These are phyloP conservation scores for Psilocybe azurescens DNA, from an alignment of 768 basidiomycete species.

Conservation along the genomic window DNA sequence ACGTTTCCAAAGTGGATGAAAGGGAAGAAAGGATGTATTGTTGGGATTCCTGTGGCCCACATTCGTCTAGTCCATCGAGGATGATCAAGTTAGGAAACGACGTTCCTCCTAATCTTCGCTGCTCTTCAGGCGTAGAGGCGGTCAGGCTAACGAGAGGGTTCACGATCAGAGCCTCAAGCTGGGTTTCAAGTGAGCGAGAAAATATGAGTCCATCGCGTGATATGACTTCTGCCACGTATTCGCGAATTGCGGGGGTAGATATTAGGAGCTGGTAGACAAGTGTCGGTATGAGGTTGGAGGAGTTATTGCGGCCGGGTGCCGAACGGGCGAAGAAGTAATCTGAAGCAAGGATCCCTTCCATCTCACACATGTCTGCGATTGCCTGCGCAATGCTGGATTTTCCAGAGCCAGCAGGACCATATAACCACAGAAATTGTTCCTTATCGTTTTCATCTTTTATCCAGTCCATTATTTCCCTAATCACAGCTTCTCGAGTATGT, in stretches of 20 bases:
- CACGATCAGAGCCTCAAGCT: neutral
- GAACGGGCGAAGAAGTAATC: constrained; percentile 1
- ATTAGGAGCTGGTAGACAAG: neutral
- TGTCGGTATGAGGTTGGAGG: neutral
- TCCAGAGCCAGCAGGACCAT: constrained; percentile 9
- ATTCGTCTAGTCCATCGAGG: neutral
- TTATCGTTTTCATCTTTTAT: neutral
- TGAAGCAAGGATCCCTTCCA: neutral
- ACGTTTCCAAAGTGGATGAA: neutral
- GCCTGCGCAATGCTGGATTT: constrained; percentile 8
- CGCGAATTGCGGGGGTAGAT: neutral
- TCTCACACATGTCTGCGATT: neutral
- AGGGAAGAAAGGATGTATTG: neutral
- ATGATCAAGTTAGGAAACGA: neutral
- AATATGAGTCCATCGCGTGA: neutral
- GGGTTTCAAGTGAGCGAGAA: neutral
- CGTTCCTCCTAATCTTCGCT: no score
- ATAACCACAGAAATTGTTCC: constrained; percentile 6
- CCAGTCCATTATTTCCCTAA: constrained; percentile 8
- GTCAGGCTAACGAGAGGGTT: neutral
- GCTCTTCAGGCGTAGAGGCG: no score
- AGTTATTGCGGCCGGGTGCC: neutral
- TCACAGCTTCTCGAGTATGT: neutral
- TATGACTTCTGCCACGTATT: neutral
- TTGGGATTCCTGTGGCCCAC: neutral